Conservation (phyloP, 2,329 filamentous ascomycete species). For the Claviceps quebecensis region DNA sequence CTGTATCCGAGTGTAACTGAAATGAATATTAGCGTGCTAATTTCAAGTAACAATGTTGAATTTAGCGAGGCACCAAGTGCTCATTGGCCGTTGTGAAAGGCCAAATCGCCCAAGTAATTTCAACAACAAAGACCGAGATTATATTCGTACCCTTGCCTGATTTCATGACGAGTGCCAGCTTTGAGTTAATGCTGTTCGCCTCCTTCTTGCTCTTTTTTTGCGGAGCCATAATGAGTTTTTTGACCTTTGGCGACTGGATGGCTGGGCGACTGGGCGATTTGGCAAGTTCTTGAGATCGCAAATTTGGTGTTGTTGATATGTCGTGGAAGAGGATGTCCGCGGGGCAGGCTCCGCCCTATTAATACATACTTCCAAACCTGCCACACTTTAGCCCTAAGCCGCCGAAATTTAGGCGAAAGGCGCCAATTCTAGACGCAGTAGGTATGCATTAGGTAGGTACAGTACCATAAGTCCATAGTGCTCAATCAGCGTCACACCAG, state of each 20-base stretch:
- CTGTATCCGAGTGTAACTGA: slow-evolving; percentile 29
- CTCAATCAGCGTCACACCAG: no score
- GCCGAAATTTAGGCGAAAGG: slow-evolving; percentile 22
- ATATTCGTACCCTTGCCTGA: slow-evolving; percentile 55
- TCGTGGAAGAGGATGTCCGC: no score
- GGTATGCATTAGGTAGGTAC: no score
- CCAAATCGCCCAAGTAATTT: neutral
- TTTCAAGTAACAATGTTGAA: neutral
- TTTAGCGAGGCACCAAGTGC: no score
- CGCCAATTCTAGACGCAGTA: slow-evolving; percentile 12
- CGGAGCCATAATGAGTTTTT: slow-evolving; percentile 45
- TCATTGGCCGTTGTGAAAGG: neutral
- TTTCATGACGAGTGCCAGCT: slow-evolving; percentile 50
- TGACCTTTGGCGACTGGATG: slow-evolving; percentile 12
- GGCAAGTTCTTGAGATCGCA: slow-evolving; percentile 9
- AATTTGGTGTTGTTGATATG: neutral
- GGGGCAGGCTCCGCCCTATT: no score
- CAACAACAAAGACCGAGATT: no score
- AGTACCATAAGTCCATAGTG: no score
- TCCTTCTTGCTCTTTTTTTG: slow-evolving; percentile 78
- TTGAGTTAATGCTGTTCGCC: slow-evolving; percentile 54
- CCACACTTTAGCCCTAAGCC: slow-evolving; percentile 22
- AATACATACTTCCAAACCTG: neutral
- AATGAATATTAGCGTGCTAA: neutral
- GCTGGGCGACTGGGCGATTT: slow-evolving; percentile 5